These are phyloP conservation scores for Coemansia sp. DNA, from an alignment of 192 early-diverging fungal species.

Conservation along the genomic window DNA sequence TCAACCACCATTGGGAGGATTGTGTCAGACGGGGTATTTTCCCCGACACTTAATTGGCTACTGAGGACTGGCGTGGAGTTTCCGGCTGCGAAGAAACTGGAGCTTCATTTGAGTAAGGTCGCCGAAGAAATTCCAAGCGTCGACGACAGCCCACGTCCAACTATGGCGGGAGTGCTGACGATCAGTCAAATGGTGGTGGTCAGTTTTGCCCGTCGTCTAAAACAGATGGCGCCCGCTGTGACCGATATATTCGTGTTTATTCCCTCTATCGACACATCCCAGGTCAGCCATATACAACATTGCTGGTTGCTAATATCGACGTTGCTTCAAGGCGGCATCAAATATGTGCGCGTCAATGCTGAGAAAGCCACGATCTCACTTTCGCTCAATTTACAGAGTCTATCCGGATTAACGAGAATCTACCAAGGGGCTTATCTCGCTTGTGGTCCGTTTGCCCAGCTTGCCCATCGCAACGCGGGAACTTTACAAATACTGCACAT, in stretches of 20 bases:
- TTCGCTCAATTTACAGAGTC: neutral
- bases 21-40: neutral
- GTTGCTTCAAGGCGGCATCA: neutral
- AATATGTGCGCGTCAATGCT: neutral
- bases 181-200: neutral
- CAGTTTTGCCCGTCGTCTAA: neutral
- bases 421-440: neutral
- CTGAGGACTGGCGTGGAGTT: too few species aligned
- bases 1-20: neutral
- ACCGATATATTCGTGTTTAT: neutral
- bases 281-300: too few species aligned
- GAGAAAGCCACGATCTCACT: too few species aligned
- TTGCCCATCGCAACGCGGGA: neutral
- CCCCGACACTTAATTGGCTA: too few species aligned
- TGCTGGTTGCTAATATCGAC: neutral
- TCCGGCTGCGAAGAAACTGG: too few species aligned
- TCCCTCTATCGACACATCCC: too few species aligned
- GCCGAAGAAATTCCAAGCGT: too few species aligned
- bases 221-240: neutral
- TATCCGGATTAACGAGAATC: neutral
- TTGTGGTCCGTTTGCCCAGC: neutral
- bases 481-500: neutral
- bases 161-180: neutral
- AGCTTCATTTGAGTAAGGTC: too few species aligned
- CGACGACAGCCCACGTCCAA: too few species aligned